Base-by-base conservation (phyloP, 805 yeast species). In the Candida maris region DNA sequence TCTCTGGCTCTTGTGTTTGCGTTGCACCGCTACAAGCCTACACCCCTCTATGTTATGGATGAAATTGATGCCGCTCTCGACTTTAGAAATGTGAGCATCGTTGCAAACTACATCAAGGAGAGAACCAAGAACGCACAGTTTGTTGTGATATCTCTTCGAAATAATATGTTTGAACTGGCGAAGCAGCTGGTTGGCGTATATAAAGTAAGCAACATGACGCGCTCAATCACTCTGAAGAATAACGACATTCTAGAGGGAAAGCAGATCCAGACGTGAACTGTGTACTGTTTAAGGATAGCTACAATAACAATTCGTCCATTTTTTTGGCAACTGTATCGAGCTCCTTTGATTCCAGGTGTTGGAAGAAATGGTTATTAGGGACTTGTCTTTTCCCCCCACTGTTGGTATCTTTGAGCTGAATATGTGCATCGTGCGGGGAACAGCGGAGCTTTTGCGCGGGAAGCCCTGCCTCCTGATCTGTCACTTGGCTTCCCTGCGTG, bases 61-160 rank as follows among this genome's bases (percentile, higher is more conserved):
- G 98, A 93, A 65, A 93, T 93, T 49, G 98, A 93, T 66, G 98
- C 99, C 1, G 99, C 99, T 2, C 72, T 93, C 46, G 99, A 93
- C 65, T 93, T 93, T 64, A 71, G 97, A 57, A 93, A 93, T 52
- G 98, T 93, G 22, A 87, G 96, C 9, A 93, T 93, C 63, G 96
- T 93, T 34, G 99, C 98, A 3, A 91, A 89, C 54, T 94, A 93
- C 57, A 93, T 93, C 58, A 89, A 88, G 55, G 96, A 89, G 52
- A 71, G 97, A 34, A 94, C 98, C 3, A 85, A 85, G 62, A 87
- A 91, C 61, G 98, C 97, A 1, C 99, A 93, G 59, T 93, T 93
- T 51, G 78, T 93, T 54, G 98, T 93, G 22, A 93, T 93, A 29
- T 91, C 97, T 0, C 71, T 93, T 51, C 75, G 98, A 62, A 91